phyloP scores from a whole-genome alignment of 768 basidiomycete species.

The Termitomyces sp. region DNA sequence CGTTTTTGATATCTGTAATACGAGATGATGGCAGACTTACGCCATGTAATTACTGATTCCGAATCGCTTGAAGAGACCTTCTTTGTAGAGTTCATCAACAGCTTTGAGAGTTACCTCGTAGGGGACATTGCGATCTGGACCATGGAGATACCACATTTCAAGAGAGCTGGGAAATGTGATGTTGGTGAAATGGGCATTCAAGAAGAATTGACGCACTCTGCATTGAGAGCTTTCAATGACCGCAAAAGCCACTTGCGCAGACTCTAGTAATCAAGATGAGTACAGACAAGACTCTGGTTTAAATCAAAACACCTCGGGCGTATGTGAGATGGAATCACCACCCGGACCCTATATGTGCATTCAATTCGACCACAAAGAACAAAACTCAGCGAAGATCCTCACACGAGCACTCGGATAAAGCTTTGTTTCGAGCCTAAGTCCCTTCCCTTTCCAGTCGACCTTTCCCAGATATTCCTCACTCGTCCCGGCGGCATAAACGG shows the following conservation, averaged over 20 bases:
- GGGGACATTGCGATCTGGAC: conserved; percentile 51
- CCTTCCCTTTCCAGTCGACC: conserved; percentile 42
- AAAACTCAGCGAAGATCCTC: neutral
- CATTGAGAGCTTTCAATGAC: conserved; percentile 40
- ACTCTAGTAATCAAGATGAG: conserved; percentile 20
- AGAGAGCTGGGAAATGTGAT: conserved; percentile 32
- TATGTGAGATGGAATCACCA: conserved; percentile 17
- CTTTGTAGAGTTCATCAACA: conserved; percentile 47
- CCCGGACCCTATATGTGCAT: neutral
- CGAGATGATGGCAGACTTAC: conserved; percentile 18
- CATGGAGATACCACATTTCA: conserved; percentile 54
- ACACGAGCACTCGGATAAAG: conserved; percentile 35
- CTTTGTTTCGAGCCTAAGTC: conserved; percentile 56
- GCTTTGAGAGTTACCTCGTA: conserved; percentile 51
- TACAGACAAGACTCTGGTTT: too few relatives aligned
- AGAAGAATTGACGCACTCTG: conserved; percentile 30
- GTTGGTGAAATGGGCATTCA: neutral
- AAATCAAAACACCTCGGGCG: conserved; percentile 22
- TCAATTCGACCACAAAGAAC: neutral
- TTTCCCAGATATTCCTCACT: conserved; percentile 52
- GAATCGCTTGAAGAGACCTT: conserved; percentile 57
- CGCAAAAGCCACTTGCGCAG: conserved; percentile 38
- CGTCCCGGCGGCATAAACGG: conserved; percentile 38
- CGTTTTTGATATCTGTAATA: neutral
- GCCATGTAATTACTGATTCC: conserved; percentile 59